Base-by-base conservation (phyloP, 305 asterid species). In the Caryopteris hybrid region DNA sequence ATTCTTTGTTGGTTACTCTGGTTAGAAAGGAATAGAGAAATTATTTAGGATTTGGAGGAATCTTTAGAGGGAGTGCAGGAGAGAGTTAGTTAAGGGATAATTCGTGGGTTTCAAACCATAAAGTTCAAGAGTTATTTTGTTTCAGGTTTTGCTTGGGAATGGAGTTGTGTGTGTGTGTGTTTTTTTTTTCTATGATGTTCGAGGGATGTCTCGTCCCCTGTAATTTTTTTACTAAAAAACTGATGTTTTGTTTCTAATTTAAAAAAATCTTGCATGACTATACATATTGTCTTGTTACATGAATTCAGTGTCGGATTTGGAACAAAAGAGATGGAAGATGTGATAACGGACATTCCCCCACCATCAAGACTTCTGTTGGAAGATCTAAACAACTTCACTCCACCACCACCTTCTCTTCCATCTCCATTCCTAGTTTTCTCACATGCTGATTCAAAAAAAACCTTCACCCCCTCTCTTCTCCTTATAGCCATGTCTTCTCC, bases 331-430 rank as follows among this genome's bases (percentile, higher is more conserved):
- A 95, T 95, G 99, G 98, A 89, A 41, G 98, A 95, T 60, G 92
- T 91, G 70, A 83, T 91, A 73, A 95, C 99, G 7, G 97, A 91
- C 50, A 57, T 74, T 64, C 97, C 98, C 6, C 99, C 98, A 2
- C 99, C 99, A 61, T 95, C 98, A 25, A 89, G 99, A 61, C 83
- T 95, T 75, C 74, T 91, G 43, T 68, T 84, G 75, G 99, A 95
- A 81, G 98, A 95, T 74, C 83, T 95, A 47, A 88, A 91, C 88
- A 91, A 88, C 77, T 95, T 95, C 79, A 74, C 98, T 58, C 95
- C 90, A 31, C 88, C 94, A 18, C 83, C 87, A 11, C 89, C 89
- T 60, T 71, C 89, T 68, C 87, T 89, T 33, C 97, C 99, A 8
- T 81, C 85, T 65, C 96, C 98, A 10, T 85, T 91, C 79, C 79